Base-by-base conservation (phyloP, 1,284 basidiomycete genomes). In the Irpex lacteus region DNA sequence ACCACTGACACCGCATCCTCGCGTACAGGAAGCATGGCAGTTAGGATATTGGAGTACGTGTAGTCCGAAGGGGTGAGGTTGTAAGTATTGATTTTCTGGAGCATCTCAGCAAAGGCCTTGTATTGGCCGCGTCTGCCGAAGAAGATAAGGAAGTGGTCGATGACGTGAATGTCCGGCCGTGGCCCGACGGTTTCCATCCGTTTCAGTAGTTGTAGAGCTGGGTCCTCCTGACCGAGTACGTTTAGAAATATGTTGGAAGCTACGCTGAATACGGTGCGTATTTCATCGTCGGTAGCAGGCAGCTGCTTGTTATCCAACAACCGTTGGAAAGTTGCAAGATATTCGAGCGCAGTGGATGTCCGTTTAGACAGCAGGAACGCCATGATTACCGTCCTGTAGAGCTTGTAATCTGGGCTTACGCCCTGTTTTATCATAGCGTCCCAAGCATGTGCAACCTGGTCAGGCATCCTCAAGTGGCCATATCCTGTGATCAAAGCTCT, bases 21-120 rank as follows among this genome's bases (percentile, higher is more conserved):
- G 60, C 86, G 82, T 5, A 85, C 83, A 67, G 85, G 86, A 38
- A 91, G 82, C 63, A 95, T 73, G 0, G 90, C 89, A 26, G 88
- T 85, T 9, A 95, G 85, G 34, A 96, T 82, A 3, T 88, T 92
- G 2, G 93, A 92, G 74, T 89, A 96, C 0, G 90, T 95, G 74
- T 89, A 86, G 4, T 89, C 85, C 70, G 96, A 92, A 6, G 91
- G 91, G 8, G 74, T 69, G 38, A 95, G 71, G 0, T 81, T 81
- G 1, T 76, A 78, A 3, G 78, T 75, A 19, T 81, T 77, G 76
- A 94, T 85, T 53, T 77, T 76, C 63, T 85, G 81, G 21, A 96
- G 75, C 19, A 85, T 73, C 18, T 70, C 65, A 13, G 86, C 85
- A 66, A 95, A 73, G 5, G 76, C 75, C 63, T 82, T 81, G 70